Conservation (phyloP, 2,329 filamentous ascomycete genomes). For the Xylaria multiplex region DNA sequence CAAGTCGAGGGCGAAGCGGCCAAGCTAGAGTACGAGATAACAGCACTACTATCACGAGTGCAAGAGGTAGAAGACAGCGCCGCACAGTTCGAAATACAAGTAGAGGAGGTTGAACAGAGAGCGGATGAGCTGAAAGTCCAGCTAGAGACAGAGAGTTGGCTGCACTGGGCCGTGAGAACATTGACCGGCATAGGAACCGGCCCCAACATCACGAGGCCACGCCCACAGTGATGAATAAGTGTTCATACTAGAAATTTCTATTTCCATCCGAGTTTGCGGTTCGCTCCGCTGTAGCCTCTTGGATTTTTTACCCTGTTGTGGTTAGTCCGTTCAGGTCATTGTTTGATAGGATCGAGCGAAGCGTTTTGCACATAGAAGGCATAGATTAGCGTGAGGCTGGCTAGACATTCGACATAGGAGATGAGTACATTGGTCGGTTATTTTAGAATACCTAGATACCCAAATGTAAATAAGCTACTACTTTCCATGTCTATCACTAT, state of each 20-base stretch:
- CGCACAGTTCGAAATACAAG: conserved; percentile 80
- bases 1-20: conserved; percentile 84
- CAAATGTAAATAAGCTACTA: no score
- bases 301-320: background rate
- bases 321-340: background rate
- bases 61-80: conserved; percentile 89
- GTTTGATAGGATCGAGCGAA: conserved; percentile 12
- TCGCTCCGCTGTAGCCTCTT: background rate
- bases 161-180: conserved; percentile 71
- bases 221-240: conserved; percentile 34
- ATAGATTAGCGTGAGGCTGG: conserved; percentile 18
- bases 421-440: background rate
- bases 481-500: no score
- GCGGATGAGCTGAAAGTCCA: conserved; percentile 70
- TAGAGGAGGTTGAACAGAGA: conserved; percentile 74
- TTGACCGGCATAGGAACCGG: conserved; percentile 69
- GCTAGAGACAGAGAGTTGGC: conserved; percentile 71
- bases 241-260: conserved; percentile 9
- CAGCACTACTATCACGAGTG: conserved; percentile 80
- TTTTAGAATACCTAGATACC: background rate
- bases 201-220: conserved; percentile 62
- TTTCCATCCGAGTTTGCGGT: background rate
- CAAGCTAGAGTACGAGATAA: conserved; percentile 92
- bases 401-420: conserved; percentile 1
- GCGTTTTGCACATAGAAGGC: conserved; percentile 25